phyloP scores from a whole-genome alignment of 805 yeast genomes.

The Monosporozyma yasuniensis region DNA sequence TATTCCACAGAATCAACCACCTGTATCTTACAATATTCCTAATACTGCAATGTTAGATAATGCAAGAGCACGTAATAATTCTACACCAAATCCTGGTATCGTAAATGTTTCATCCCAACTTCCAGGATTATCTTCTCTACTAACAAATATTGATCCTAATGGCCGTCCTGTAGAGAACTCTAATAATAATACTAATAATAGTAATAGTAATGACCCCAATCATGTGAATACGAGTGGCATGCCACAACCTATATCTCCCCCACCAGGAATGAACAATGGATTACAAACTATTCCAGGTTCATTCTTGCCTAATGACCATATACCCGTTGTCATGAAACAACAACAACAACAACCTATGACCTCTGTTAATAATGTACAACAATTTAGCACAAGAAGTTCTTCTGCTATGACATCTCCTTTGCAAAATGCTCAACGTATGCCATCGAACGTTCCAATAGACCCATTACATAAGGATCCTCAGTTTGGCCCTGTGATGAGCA shows the following conservation, averaged over 20 bases:
- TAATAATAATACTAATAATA: not conserved
- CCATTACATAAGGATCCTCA: not conserved
- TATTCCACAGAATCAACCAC: not conserved
- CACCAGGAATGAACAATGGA: not conserved
- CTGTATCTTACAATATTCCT: not conserved
- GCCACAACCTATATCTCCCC: not conserved
- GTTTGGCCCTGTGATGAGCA: not conserved
- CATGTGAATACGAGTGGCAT: not conserved
- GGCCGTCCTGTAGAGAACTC: not conserved
- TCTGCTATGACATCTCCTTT: not conserved
- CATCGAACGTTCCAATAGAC: not conserved
- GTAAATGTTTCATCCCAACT: constrained; percentile 2
- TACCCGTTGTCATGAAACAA: not conserved
- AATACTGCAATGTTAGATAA: not conserved
- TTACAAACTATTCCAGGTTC: not conserved
- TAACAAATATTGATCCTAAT: constrained; percentile 1
- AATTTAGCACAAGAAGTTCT: not conserved
- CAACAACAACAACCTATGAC: not conserved
- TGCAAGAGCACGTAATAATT: not conserved
- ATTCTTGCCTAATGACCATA: not conserved
- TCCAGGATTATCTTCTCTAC: constrained; percentile 5
- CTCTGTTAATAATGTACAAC: not conserved
- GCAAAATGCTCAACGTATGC: not conserved
- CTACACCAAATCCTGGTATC: not conserved
- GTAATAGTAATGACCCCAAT: not conserved